phyloP scores from a whole-genome alignment of 805 yeast genomes.

The Wickerhamomyces rabaulensis region DNA sequence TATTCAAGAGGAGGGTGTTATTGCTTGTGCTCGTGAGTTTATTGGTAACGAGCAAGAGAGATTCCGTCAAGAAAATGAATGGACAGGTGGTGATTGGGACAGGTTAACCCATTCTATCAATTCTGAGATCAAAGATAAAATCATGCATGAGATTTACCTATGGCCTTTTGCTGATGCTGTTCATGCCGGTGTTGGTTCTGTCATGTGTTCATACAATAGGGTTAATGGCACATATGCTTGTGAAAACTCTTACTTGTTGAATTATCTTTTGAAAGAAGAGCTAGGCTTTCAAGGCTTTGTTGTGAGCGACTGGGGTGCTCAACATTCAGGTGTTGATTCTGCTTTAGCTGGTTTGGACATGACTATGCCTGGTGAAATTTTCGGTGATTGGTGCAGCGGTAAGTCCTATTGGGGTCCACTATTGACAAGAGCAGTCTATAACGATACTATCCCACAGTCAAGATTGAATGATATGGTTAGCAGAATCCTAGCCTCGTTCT shows the following conservation, averaged over 20 bases:
- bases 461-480: slow-evolving; percentile 60
- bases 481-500: slow-evolving; percentile 53
- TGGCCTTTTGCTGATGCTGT: slow-evolving; percentile 68
- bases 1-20: slow-evolving; percentile 51
- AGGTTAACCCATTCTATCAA: slow-evolving; percentile 39
- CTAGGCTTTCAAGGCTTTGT: slow-evolving; percentile 64
- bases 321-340: slow-evolving; percentile 50
- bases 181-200: slow-evolving; percentile 53
- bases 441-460: slow-evolving; percentile 47
- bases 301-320: slow-evolving; percentile 67
- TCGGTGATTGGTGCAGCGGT: slow-evolving; percentile 48
- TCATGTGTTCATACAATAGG: slow-evolving; percentile 58
- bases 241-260: slow-evolving; percentile 51
- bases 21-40: slow-evolving; percentile 52
- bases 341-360: slow-evolving; percentile 58
- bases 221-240: slow-evolving; percentile 55
- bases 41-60: slow-evolving; percentile 62
- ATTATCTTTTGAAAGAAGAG: slow-evolving; percentile 53
- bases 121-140: slow-evolving; percentile 53
- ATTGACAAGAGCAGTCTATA: slow-evolving; percentile 48
- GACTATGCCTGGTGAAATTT: slow-evolving; percentile 59
- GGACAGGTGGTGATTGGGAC: slow-evolving; percentile 42
- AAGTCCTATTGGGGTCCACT: slow-evolving; percentile 55
- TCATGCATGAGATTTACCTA: slow-evolving; percentile 55
- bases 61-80: slow-evolving; percentile 48